phyloP scores from a whole-genome alignment of 208 protist species.

The Crithidia brevicula region DNA sequence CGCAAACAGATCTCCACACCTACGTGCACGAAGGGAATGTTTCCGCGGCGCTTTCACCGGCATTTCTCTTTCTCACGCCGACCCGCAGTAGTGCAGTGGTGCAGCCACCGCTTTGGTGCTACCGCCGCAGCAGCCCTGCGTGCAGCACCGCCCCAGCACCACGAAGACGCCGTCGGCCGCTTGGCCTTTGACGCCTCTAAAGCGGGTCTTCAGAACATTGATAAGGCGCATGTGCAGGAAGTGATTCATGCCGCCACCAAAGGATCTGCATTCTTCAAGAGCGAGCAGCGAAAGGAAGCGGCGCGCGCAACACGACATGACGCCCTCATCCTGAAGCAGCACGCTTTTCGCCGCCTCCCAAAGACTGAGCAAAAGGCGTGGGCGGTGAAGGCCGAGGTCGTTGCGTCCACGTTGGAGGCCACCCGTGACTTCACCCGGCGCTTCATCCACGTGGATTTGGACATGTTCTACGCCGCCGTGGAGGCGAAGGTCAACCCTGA shows the following conservation, averaged over 20 bases:
- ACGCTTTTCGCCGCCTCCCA: slow-evolving; percentile 25
- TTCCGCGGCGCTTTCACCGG: too few relatives aligned
- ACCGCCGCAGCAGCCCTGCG: too few relatives aligned
- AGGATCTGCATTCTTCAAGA: slow-evolving; percentile 53
- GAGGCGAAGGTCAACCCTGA: slow-evolving; percentile 82
- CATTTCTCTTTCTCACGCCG: too few relatives aligned
- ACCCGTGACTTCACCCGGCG: slow-evolving; percentile 42
- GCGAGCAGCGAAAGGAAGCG: slow-evolving; percentile 44
- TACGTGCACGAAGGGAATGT: too few relatives aligned
- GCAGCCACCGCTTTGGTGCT: neutral
- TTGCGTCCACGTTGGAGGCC: slow-evolving; percentile 43
- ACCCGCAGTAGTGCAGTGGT: neutral
- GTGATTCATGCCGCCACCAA: slow-evolving; percentile 54
- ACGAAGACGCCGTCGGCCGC: slow-evolving; percentile 5
- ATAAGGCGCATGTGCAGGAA: slow-evolving; percentile 55
- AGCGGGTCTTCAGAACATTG: slow-evolving; percentile 52
- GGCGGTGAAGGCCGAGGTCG: slow-evolving; percentile 10
- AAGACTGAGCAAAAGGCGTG: slow-evolving; percentile 20
- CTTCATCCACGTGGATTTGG: slow-evolving; percentile 82
- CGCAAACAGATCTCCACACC: too few relatives aligned
- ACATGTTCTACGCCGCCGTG: slow-evolving; percentile 93
- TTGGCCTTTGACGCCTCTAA: slow-evolving; percentile 52
- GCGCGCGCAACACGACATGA: slow-evolving; percentile 26
- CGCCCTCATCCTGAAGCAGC: slow-evolving; percentile 27
- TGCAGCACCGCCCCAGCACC: too few relatives aligned